These are phyloP conservation scores for Neopestalotiopsis sp. DNA, from an alignment of 2,329 filamentous ascomycete genomes.

Conservation along the genomic window DNA sequence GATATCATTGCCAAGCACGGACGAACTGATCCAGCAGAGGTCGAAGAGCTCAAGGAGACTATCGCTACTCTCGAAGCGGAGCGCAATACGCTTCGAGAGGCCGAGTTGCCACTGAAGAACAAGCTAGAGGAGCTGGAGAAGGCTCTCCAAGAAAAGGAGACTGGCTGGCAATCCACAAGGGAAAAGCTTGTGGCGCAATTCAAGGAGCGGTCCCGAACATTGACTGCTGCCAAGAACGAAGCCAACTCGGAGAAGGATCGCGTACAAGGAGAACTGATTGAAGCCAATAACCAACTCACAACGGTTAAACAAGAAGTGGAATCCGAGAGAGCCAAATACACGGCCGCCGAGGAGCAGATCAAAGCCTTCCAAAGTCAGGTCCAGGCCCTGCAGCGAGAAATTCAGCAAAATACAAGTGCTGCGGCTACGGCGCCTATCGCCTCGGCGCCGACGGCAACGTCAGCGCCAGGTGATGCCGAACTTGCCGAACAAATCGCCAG, in stretches of 20 bases:
- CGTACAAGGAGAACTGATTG: constrained; percentile 55
- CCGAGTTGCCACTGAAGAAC: constrained; percentile 56
- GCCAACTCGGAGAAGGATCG: constrained; percentile 56
- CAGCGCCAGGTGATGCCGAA: constrained; percentile 40
- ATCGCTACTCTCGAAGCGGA: constrained; percentile 71
- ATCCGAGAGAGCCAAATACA: constrained; percentile 45
- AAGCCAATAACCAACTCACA: constrained; percentile 45
- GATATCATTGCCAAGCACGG: constrained; percentile 97
- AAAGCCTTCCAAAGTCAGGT: constrained; percentile 45
- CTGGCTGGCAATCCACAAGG: constrained; percentile 56
- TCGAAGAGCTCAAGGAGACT: constrained; percentile 85
- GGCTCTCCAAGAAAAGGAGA: constrained; percentile 58
- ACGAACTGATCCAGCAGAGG: constrained; percentile 89
- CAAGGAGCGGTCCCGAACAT: constrained; percentile 62
- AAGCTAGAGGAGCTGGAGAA: constrained; percentile 58
- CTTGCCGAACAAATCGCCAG: constrained; percentile 50
- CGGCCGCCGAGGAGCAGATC: constrained; percentile 46
- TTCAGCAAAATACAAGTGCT: constrained; percentile 38
- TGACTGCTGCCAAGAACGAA: constrained; percentile 60
- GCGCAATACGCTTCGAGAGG: constrained; percentile 59
- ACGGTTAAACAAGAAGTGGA: constrained; percentile 58
- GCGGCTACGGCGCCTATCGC: constrained; percentile 34
- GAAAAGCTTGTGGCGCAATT: constrained; percentile 65
- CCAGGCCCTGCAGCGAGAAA: constrained; percentile 31
- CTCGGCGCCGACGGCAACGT: constrained; percentile 39